Conservation (phyloP, 306 rosid genomes). For the Arachis hypogaea region DNA sequence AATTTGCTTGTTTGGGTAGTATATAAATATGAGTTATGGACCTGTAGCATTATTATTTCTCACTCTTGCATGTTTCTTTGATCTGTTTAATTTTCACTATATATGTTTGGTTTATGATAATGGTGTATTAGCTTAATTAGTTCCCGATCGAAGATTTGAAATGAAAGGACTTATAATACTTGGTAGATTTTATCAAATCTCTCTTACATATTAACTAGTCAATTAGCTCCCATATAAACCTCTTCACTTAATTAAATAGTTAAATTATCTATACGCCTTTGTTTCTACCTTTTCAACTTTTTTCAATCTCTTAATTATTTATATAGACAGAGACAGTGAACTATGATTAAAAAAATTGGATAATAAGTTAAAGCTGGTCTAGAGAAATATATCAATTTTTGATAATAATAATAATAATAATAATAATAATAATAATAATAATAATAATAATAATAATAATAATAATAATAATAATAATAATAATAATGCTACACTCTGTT, state of each 20-base stretch:
- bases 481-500: too few species aligned
- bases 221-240: too few species aligned
- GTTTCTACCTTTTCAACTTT: slow-evolving; percentile 9
- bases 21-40: slow-evolving; percentile 36
- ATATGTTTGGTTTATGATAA: slow-evolving; percentile 37
- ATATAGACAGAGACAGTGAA: not conserved
- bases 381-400: slow-evolving; percentile 20
- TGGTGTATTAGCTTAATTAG: slow-evolving; percentile 47
- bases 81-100: not conserved
- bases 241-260: not conserved
- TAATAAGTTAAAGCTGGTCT: slow-evolving; percentile 26
- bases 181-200: not conserved
- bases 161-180: not conserved
- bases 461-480: too few species aligned
- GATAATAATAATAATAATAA: too few species aligned
- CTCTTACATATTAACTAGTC: too few species aligned
- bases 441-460: too few species aligned
- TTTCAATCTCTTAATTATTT: not conserved
- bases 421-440: too few species aligned
- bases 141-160: not conserved
- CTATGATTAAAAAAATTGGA: not conserved
- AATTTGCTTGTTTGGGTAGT: slow-evolving; percentile 43
- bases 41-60: slow-evolving; percentile 36
- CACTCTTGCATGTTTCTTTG: not conserved
- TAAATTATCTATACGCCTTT: not conserved